A percentile compares a stretch with the other conserved stretches of the same genome.
Evolutionary conservation across 1,284 basidiomycete genomes (phyloP).

Genomic region (Puccinia polysora): DNA sequence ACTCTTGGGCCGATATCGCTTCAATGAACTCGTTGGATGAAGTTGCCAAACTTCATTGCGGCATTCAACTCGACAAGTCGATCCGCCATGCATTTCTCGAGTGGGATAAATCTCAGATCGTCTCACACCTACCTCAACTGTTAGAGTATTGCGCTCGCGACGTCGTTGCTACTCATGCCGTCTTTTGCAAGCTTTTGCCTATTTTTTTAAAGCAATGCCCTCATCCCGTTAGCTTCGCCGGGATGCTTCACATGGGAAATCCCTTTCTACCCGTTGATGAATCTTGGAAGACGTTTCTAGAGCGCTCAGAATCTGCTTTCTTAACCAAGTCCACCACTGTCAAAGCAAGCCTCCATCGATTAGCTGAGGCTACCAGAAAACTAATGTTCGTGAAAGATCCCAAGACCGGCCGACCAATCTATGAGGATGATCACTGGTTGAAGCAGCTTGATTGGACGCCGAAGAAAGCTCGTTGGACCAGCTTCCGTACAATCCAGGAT

Average conservation of each 20-base stretch:
- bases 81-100: constrained; percentile 69
- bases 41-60: constrained; percentile 84
- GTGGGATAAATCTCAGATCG: constrained; percentile 64
- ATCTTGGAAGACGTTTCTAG: constrained; percentile 77
- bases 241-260: constrained; percentile 84
- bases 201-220: constrained; percentile 79
- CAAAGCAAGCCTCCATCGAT: constrained; percentile 62
- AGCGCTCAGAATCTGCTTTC: constrained; percentile 73
- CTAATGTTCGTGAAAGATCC: constrained; percentile 47
- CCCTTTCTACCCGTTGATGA: constrained; percentile 86
- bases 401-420: constrained; percentile 54
- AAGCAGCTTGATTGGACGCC: constrained; percentile 92
- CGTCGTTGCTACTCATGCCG: constrained; percentile 75
- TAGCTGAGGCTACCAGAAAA: constrained; percentile 60
- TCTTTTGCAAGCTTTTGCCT: constrained; percentile 76
- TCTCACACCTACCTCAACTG: constrained; percentile 67
- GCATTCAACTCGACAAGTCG: constrained; percentile 72
- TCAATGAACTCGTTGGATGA: constrained; percentile 87
- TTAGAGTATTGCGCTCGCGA: constrained; percentile 84
- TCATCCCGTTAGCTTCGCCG: constrained; percentile 87
- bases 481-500: not conserved
- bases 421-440: constrained; percentile 78
- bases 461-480: constrained; percentile 65
- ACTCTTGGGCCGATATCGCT: constrained; percentile 85
- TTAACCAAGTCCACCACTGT: constrained; percentile 70